Percentiles rank a stretch among this genome's conserved stretches.
phyloP scores from a whole-genome alignment of 2,329 filamentous ascomycete species.

The Periconia sp. region DNA sequence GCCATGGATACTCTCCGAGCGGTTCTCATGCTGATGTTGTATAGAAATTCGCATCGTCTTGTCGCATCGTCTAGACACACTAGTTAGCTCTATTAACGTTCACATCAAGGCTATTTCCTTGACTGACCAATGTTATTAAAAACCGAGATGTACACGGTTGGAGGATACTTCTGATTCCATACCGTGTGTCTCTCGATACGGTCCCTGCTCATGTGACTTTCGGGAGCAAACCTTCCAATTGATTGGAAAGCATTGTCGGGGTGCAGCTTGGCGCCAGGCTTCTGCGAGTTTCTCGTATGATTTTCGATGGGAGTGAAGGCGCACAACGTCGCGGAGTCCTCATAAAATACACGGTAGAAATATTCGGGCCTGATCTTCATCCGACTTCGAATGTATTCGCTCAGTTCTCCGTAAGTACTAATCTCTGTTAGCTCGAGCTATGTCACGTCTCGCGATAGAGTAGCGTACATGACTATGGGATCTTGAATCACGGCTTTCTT shows the following conservation, averaged over 20 bases:
- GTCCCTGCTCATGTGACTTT: slow-evolving; percentile 1
- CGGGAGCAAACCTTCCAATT: slow-evolving; percentile 6
- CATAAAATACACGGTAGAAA: slow-evolving; percentile 13
- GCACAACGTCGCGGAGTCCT: slow-evolving; percentile 15
- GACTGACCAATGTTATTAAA: slow-evolving; percentile 13
- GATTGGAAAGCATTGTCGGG: slow-evolving; percentile 18
- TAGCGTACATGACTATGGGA: background rate
- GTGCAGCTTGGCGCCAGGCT: slow-evolving; percentile 3
- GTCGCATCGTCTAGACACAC: background rate
- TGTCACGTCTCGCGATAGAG: background rate
- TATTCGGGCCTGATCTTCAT: background rate
- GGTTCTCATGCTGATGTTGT: slow-evolving; percentile 3
- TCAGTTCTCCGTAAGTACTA: background rate
- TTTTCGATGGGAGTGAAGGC: slow-evolving; percentile 10
- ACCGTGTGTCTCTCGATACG: slow-evolving; percentile 11
- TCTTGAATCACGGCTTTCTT: too few species aligned
- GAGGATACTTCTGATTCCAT: slow-evolving; percentile 11
- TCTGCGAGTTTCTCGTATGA: slow-evolving; percentile 12
- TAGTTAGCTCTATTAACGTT: background rate
- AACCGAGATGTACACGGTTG: slow-evolving; percentile 15
- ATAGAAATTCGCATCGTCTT: slow-evolving; percentile 6
- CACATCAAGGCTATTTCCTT: background rate
- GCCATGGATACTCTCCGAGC: slow-evolving; percentile 8
- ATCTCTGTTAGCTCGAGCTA: background rate
- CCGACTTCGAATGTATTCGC: background rate